Conservation (phyloP, 257 asterid species). For the Fraxinus pennsylvanica region DNA sequence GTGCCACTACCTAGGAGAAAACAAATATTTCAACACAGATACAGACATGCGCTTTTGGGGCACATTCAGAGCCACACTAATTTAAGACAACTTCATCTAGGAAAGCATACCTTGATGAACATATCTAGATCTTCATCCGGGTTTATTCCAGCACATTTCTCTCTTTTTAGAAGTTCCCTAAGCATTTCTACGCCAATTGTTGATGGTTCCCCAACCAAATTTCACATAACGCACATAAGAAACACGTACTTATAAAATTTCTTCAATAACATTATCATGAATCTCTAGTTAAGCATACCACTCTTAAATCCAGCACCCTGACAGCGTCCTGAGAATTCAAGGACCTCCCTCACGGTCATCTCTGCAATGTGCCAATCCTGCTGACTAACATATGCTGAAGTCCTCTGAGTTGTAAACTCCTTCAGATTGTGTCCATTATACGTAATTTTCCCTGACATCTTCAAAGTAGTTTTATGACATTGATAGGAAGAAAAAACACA, state of each 20-base stretch:
- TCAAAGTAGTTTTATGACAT: slow-evolving; percentile 43
- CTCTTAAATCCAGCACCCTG: slow-evolving; percentile 66
- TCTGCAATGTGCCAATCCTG: slow-evolving; percentile 73
- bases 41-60: background rate
- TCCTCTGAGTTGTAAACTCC: slow-evolving; percentile 74
- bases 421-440: slow-evolving; percentile 64
- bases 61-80: slow-evolving; percentile 1
- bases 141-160: slow-evolving; percentile 57
- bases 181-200: slow-evolving; percentile 49
- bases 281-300: slow-evolving; percentile 44
- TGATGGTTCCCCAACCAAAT: slow-evolving; percentile 19
- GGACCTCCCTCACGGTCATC: slow-evolving; percentile 82
- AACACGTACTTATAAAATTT: background rate
- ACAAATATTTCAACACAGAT: slow-evolving; percentile 35
- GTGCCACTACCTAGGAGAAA: slow-evolving; percentile 79
- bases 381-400: slow-evolving; percentile 70
- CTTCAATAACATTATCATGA: slow-evolving; percentile 7
- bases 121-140: slow-evolving; percentile 68
- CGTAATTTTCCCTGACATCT: slow-evolving; percentile 70
- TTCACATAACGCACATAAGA: slow-evolving; percentile 16
- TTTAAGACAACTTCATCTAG: slow-evolving; percentile 22
- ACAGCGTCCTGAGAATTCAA: slow-evolving; percentile 66
- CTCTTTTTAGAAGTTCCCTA: slow-evolving; percentile 72
- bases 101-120: slow-evolving; percentile 62
- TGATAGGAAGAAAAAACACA: slow-evolving; percentile 25